Evolutionary conservation across 352 stramenopile species (phyloP).

Genomic region (Phytophthora foliorum): DNA sequence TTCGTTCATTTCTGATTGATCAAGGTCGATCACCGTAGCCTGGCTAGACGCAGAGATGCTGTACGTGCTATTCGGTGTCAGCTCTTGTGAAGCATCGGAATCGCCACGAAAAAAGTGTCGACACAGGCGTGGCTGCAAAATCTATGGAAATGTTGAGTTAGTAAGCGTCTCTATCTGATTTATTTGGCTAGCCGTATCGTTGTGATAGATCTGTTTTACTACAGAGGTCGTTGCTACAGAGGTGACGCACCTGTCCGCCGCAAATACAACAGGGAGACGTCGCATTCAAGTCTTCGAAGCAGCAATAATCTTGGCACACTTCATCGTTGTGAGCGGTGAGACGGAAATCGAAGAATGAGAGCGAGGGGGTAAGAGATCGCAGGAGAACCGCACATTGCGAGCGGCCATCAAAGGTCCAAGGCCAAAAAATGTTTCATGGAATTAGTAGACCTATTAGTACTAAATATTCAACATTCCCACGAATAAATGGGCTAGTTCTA

Average conservation of each 20-base stretch:
- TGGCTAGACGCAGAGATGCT: background rate
- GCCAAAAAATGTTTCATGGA: too few species aligned
- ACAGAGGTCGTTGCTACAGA: slow-evolving; percentile 12
- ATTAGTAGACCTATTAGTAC: slow-evolving; percentile 6
- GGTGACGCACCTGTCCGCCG: background rate
- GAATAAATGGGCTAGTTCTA: too few species aligned
- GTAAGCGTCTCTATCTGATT: too few species aligned
- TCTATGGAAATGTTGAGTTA: too few species aligned
- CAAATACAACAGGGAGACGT: background rate
- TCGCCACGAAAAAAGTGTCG: too few species aligned
- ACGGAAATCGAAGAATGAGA: background rate
- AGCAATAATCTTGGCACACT: slow-evolving; percentile 7
- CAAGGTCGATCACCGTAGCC: background rate
- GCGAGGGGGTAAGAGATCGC: too few species aligned
- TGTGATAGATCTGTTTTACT: background rate
- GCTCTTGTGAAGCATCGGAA: too few species aligned
- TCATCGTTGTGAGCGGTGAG: slow-evolving; percentile 5
- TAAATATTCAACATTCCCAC: too few species aligned
- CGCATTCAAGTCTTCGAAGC: background rate
- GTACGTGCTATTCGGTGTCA: too few species aligned
- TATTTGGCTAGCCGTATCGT: background rate
- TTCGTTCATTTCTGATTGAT: background rate
- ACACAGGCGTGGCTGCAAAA: too few species aligned
- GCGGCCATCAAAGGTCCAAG: background rate
- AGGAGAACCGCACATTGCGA: background rate